Evolutionary conservation across 495 filamentous ascomycete species (phyloP).

Genomic region (Aspergillus steynii): DNA sequence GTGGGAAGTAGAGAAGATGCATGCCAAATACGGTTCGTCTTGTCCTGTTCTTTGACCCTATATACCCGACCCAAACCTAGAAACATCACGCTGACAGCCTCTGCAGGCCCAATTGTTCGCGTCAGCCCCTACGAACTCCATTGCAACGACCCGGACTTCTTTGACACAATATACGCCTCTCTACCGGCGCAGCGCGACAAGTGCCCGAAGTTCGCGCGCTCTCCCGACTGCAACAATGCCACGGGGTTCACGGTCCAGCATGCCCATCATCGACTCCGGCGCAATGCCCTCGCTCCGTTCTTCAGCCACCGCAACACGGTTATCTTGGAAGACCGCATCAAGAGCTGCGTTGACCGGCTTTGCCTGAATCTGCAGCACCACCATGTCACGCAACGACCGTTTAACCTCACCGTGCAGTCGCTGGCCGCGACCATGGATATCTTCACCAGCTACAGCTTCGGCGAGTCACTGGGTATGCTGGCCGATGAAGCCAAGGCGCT

Average conservation of each 20-base stretch:
- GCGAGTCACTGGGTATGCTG: not conserved
- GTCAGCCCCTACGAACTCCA: not conserved
- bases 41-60: not conserved
- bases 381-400: not conserved
- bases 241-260: not conserved
- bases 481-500: not conserved
- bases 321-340: not conserved
- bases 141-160: not conserved
- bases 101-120: not conserved
- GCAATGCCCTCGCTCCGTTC: not conserved
- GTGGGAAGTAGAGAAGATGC: conserved; percentile 2
- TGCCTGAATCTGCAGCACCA: not conserved
- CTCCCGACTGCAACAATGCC: not conserved
- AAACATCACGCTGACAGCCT: not conserved
- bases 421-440: not conserved
- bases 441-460: not conserved
- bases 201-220: not conserved
- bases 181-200: not conserved
- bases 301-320: not conserved
- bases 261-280: not conserved
- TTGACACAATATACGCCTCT: not conserved
- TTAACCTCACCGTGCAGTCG: not conserved
- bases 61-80: too few species aligned
- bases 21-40: conserved; percentile 1
- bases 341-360: not conserved